Evolutionary conservation across 805 yeast genomes (phyloP), one percentile per base, ranked within the genome.

Genomic region (Tetrapisispora nanseiensis): DNA sequence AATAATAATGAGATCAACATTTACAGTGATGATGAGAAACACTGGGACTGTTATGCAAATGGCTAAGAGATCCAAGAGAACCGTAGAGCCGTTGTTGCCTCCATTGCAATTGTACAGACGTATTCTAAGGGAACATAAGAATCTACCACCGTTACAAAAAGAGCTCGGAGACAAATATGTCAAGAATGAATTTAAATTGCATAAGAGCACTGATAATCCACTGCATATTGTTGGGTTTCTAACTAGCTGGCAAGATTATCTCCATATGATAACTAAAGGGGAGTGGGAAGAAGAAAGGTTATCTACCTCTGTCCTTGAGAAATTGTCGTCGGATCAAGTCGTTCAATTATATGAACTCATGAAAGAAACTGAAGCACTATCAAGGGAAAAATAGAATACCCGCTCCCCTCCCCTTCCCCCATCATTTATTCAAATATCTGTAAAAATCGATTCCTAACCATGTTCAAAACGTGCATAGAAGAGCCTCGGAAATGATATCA

Each of bases 221-320:
- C 70, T 86, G 20, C 95, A 90, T 56, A 86, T 92, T 27, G 87
- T 92, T 10, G 98, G 97, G 10, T 92, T 92, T 53, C 69, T 92
- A 47, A 78, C 95, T 1, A 81, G 86, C 46, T 92, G 99, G 99
- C 98, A 92, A 62, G 90, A 82, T 47, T 84, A 84, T 54, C 68
- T 83, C 46, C 66, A 70, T 11, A 65, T 68, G 59, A 72, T 84
- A 20, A 72, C 76, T 23, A 76, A 72, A 29, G 82, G 76, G 11
- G 67, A 69, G 37, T 83, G 90, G 92, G 63, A 68, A 52, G 76
- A 72, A 39, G 80, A 77, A 34, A 67, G 71, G 47, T 65, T 92
- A 56, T 79, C 80, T 18, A 67, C 75, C 47, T 70, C 69, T 27
- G 80, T 81, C 41, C 67, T 92, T 48, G 84, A 80, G 39, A 85